Percentiles rank a stretch among this genome's conserved stretches.
Conservation (phyloP, 164 flowering plant genomes). For the Sextonia rubra region DNA sequence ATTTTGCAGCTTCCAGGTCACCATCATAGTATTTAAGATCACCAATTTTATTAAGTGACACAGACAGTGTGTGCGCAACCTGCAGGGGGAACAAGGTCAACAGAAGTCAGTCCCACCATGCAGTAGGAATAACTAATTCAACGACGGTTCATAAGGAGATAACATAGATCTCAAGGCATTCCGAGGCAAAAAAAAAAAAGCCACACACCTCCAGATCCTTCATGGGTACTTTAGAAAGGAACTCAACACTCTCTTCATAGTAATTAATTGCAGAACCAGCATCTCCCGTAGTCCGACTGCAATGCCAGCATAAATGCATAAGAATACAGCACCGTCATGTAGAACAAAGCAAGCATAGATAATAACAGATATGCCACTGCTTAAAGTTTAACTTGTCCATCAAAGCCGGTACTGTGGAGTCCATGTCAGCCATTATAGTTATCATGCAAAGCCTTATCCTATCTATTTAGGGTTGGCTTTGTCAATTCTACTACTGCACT, state of each 20-base stretch:
- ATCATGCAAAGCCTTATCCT: background rate
- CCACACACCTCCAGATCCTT: slow-evolving; percentile 93
- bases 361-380: background rate
- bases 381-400: background rate
- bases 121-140: background rate
- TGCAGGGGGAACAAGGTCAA: slow-evolving; percentile 23
- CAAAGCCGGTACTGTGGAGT: background rate
- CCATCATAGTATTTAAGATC: slow-evolving; percentile 91
- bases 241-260: slow-evolving; percentile 80
- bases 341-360: background rate
- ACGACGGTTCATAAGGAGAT: background rate
- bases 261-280: slow-evolving; percentile 57
- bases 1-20: slow-evolving; percentile 67
- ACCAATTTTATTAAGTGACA: slow-evolving; percentile 95
- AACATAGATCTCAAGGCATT: background rate
- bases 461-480: background rate
- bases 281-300: slow-evolving; percentile 86
- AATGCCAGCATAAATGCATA: slow-evolving; percentile 7
- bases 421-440: too few relatives aligned
- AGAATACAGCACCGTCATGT: background rate
- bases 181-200: slow-evolving; percentile 10
- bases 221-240: slow-evolving; percentile 59
- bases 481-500: background rate
- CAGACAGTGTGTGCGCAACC: slow-evolving; percentile 91
- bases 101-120: slow-evolving; percentile 2